Percentiles rank a stretch among this genome's conserved stretches.
Evolutionary conservation across 2,329 filamentous ascomycete species (phyloP).

Genomic region (Arthrobotrys megalospora): DNA sequence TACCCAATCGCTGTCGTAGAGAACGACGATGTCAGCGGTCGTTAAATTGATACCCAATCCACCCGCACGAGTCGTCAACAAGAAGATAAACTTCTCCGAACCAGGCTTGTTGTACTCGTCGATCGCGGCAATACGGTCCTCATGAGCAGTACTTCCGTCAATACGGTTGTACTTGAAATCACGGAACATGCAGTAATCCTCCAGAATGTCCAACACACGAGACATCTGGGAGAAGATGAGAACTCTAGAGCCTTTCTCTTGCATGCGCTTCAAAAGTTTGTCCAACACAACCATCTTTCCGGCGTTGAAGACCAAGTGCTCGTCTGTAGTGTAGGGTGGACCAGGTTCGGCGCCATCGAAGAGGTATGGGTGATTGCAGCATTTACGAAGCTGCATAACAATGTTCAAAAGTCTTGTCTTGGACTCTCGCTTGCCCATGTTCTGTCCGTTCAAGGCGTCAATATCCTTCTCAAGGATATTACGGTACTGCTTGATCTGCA

Average conservation of each 20-base stretch:
- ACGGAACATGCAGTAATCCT: slow-evolving; percentile 97
- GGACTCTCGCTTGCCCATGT: slow-evolving; percentile 91
- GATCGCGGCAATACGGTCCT: slow-evolving; percentile 96
- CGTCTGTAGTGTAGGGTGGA: slow-evolving; percentile 97
- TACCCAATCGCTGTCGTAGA: slow-evolving; percentile 95
- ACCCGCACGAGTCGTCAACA: slow-evolving; percentile 94
- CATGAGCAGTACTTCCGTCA: slow-evolving; percentile 94
- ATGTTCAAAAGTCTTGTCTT: slow-evolving; percentile 98
- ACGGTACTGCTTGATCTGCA: slow-evolving; percentile 99
- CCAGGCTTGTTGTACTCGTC: slow-evolving; percentile 97
- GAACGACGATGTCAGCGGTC: slow-evolving; percentile 91
- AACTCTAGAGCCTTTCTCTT: slow-evolving; percentile 91
- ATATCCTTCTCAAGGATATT: slow-evolving; percentile 99
- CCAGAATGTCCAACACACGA: slow-evolving; percentile 93
- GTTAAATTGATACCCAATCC: slow-evolving; percentile 98
- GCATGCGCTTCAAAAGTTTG: slow-evolving; percentile 86
- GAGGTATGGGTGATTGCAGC: slow-evolving; percentile 97
- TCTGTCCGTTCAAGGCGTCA: slow-evolving; percentile 94
- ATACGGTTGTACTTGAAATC: slow-evolving; percentile 97
- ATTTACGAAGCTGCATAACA: slow-evolving; percentile 99
- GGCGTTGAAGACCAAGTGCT: slow-evolving; percentile 92
- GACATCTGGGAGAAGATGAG: slow-evolving; percentile 99
- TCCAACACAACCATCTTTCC: slow-evolving; percentile 98
- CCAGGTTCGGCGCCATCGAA: slow-evolving; percentile 98
- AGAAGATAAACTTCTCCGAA: slow-evolving; percentile 96